Percentiles rank a stretch among this genome's conserved stretches.
These are phyloP conservation scores for Durio zibethinus DNA, from an alignment of 345 rosid species.

Conservation along the genomic window DNA sequence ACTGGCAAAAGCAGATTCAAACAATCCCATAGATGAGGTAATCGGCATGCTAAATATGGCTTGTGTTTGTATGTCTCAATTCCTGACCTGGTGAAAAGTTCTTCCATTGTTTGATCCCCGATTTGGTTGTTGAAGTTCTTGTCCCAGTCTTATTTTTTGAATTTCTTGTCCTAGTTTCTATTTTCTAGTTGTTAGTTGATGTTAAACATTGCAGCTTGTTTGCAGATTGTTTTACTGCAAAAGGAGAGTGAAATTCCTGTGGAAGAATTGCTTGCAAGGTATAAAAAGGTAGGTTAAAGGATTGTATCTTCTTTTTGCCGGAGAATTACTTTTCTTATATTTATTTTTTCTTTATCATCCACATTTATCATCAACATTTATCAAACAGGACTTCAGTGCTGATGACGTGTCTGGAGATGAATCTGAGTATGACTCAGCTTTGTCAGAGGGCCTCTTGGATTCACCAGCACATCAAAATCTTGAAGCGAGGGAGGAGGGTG, in stretches of 20 bases:
- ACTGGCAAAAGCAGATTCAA: constrained; percentile 67
- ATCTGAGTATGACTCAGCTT: constrained; percentile 59
- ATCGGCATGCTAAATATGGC: constrained; percentile 14
- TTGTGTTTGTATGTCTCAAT: constrained; percentile 18
- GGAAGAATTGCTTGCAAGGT: constrained; percentile 89
- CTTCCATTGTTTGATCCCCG: background rate
- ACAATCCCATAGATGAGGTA: constrained; percentile 75
- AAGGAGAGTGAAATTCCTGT: constrained; percentile 89
- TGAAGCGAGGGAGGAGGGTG: constrained; percentile 39
- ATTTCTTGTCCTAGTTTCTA: constrained; percentile 7
- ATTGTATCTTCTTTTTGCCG: constrained; percentile 21
- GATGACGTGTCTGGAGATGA: constrained; percentile 65
- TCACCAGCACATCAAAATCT: constrained; percentile 29
- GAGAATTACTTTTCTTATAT: constrained; percentile 1
- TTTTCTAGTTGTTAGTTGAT: constrained; percentile 22
- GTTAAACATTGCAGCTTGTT: constrained; percentile 21
- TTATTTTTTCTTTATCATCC: constrained; percentile 21
- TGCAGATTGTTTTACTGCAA: constrained; percentile 77
- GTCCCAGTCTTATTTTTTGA: background rate
- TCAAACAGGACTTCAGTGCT: constrained; percentile 53
- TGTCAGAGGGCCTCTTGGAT: constrained; percentile 51
- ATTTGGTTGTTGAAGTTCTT: background rate
- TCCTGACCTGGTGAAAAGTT: constrained; percentile 3
- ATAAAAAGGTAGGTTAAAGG: constrained; percentile 76
- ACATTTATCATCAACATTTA: constrained; percentile 23